Evolutionary conservation across 306 rosid genomes (phyloP).

Genomic region (Quercus suber): DNA sequence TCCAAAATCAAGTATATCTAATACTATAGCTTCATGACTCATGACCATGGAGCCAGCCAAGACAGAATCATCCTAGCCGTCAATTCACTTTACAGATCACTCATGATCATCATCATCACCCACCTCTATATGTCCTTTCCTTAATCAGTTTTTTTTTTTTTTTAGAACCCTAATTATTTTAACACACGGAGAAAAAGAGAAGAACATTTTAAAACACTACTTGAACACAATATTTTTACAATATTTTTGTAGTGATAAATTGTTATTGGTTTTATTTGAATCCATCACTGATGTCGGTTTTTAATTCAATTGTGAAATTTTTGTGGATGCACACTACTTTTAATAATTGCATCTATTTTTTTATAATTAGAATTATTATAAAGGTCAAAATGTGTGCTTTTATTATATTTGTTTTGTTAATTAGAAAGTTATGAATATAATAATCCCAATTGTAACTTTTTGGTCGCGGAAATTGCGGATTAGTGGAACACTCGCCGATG

Average conservation of each 20-base stretch:
- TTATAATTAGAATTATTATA: neutral
- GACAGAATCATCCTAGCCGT: slow-evolving; percentile 29
- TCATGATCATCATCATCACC: neutral
- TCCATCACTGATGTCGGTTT: rapidly evolving
- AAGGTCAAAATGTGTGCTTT: slow-evolving; percentile 8
- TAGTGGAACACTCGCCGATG: slow-evolving; percentile 7
- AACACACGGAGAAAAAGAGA: rapidly evolving
- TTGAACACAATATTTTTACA: rapidly evolving
- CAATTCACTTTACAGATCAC: slow-evolving; percentile 13
- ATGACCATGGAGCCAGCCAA: slow-evolving; percentile 9
- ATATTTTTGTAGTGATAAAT: neutral
- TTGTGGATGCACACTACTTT: rapidly evolving
- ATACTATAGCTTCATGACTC: neutral
- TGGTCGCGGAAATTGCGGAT: slow-evolving; percentile 31
- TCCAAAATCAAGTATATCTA: neutral
- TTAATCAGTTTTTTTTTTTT: neutral
- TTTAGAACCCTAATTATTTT: too few species aligned
- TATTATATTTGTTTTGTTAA: neutral
- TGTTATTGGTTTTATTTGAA: rapidly evolving
- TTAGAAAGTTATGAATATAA: neutral
- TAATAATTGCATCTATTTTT: too few species aligned
- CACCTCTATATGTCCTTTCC: neutral
- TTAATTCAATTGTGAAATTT: too few species aligned
- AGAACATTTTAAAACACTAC: rapidly evolving
- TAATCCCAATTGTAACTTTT: slow-evolving; percentile 21